Conservation (phyloP, 1,284 basidiomycete species). For the Polyporus tsugae region DNA sequence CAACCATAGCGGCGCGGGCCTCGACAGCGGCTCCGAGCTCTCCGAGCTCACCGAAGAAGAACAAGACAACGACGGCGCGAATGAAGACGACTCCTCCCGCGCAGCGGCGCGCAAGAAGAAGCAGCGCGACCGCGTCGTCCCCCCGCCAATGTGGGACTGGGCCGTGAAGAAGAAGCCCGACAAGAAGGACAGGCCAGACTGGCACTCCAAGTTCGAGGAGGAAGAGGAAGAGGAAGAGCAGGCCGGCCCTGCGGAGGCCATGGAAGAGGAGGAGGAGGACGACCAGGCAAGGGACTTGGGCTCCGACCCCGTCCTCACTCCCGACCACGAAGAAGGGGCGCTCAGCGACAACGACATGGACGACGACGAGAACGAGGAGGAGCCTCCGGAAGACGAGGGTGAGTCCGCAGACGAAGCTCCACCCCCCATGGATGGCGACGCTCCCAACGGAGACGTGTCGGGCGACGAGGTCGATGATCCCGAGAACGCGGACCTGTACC, state of each 20-base stretch:
- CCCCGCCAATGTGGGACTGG: conserved; percentile 83
- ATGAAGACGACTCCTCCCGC: conserved; percentile 30
- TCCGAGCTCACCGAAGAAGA: conserved; percentile 85
- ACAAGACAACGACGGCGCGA: conserved; percentile 51
- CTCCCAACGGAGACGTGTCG: conserved; percentile 32
- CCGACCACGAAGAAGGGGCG: conserved; percentile 16
- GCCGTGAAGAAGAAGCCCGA: conserved; percentile 57
- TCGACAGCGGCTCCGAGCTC: conserved; percentile 77
- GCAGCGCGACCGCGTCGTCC: conserved; percentile 73
- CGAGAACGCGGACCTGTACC: conserved; percentile 37
- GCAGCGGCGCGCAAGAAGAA: conserved; percentile 43
- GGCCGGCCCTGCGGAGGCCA: conserved; percentile 57
- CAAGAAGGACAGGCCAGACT: conserved; percentile 39
- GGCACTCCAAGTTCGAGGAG: conserved; percentile 56
- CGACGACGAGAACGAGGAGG: conserved; percentile 33
- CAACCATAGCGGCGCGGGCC: conserved; percentile 43
- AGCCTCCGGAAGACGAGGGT: conserved; percentile 25
- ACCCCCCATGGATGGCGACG: conserved; percentile 8
- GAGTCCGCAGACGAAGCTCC: conserved; percentile 30
- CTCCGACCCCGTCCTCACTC: conserved; percentile 25
- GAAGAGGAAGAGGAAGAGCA: conserved; percentile 61
- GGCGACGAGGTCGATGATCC: conserved; percentile 43
- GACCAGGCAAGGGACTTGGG: conserved; percentile 45
- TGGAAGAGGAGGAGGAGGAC: conserved; percentile 71
- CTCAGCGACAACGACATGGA: conserved; percentile 34